Evolutionary conservation across 2,329 filamentous ascomycete genomes (phyloP), one percentile per base, ranked within the genome.

Genomic region (Pyricularia sp.): DNA sequence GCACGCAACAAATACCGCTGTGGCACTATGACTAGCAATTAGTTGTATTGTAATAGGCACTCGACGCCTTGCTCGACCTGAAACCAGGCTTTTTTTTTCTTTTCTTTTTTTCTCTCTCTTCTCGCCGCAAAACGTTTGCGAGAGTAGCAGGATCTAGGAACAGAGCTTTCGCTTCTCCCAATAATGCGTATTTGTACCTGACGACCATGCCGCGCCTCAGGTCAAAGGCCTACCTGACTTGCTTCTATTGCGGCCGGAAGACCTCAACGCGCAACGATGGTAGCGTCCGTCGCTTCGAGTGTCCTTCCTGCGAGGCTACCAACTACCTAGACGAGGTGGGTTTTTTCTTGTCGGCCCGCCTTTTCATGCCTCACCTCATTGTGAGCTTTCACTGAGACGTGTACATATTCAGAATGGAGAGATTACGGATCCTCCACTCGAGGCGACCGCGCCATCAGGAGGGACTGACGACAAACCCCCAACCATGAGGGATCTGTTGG

Each of bases 281-380:
- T 33, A 72, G 73, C 64, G 79, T 85, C 65, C 82, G 80, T 73
- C 82, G 86, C 71, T 96, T 93, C 76, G 79, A 86, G 60, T 96
- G 92, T 76, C 77, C 82, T 24, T 79, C 83, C 67, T 99, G 94
- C 79, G 90, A 94, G 71, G 90, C 93, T 22, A 86, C 88, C 66
- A 99, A 97, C 75, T 90, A 91, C 77, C 80, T 97, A 35, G 94
- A 99, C 73, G 82, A 93, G 79, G 92, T 94, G 2, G 10, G 35
- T 44, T 26, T 26, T 28, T 13, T 44, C 3, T 19, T 8, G 2
- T 26, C 22, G 22, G 12, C 22, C n/a, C 5, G 22, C 6, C 40
- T 35, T 4, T 12, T 12, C 10, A 40, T 12, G 16, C 10, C 5
- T 33, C 26, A n/a, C 4, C 5, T 33, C 26, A n/a, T 7, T 13